These are phyloP conservation scores for Boletus rufocinnamomeus DNA, from an alignment of 768 basidiomycete species.

Conservation along the genomic window DNA sequence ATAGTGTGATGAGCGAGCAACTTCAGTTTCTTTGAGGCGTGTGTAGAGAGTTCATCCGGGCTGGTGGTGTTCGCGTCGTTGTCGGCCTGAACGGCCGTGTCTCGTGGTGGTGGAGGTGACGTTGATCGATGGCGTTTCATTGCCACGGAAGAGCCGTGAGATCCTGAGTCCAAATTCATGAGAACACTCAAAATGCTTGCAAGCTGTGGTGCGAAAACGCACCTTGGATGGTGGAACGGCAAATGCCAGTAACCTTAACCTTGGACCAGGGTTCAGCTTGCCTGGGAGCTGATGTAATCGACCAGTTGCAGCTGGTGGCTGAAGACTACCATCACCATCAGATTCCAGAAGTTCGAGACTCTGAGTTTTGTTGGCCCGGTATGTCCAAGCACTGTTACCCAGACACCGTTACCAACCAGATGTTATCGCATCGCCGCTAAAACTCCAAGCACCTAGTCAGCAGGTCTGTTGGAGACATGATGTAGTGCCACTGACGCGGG, in stretches of 20 bases:
- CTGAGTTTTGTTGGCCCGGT: background rate
- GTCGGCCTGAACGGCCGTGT: background rate
- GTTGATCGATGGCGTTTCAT: constrained; percentile 21
- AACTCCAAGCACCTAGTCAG: background rate
- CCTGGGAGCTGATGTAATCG: constrained; percentile 12
- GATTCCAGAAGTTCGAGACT: background rate
- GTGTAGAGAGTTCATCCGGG: constrained; percentile 9
- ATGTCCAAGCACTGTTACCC: background rate
- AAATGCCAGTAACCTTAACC: background rate
- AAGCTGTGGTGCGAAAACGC: background rate
- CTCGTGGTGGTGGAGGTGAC: constrained; percentile 1
- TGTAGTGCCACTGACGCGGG: background rate
- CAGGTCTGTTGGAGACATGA: background rate
- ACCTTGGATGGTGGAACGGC: background rate
- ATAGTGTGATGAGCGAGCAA: constrained; percentile 43
- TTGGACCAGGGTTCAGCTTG: background rate
- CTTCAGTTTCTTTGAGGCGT: constrained; percentile 51
- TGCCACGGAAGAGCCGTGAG: background rate
- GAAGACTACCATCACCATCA: background rate
- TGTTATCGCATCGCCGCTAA: background rate
- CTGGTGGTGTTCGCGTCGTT: background rate
- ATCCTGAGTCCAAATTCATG: background rate
- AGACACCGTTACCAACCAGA: background rate
- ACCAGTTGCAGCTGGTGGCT: background rate
- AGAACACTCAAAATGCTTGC: background rate